Percentiles rank a stretch among this genome's conserved stretches.
Evolutionary conservation across 23 red algal species (phyloP).

Genomic region (Chondrus crispus): DNA sequence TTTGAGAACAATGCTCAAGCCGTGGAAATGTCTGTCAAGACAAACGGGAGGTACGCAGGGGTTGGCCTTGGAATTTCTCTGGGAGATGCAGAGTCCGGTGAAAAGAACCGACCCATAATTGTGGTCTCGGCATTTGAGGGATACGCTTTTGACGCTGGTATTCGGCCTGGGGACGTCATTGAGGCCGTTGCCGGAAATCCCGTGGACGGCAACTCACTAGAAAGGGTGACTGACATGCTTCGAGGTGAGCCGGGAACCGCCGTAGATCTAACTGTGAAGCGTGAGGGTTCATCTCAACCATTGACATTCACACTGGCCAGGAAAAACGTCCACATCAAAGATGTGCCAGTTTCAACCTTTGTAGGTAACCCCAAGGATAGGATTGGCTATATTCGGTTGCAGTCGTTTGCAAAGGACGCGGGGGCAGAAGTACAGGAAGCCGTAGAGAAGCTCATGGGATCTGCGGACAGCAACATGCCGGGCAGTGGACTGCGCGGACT

Average conservation of each 20-base stretch:
- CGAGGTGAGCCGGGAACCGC: constrained; percentile 84
- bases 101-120: constrained; percentile 41
- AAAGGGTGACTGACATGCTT: constrained; percentile 79
- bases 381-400: constrained; percentile 83
- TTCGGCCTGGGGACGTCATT: constrained; percentile 88
- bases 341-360: constrained; percentile 82
- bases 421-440: constrained; percentile 63
- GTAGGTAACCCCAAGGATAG: constrained; percentile 52
- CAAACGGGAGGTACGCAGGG: constrained; percentile 86
- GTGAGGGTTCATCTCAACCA: constrained; percentile 33
- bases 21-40: constrained; percentile 87
- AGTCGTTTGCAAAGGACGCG: constrained; percentile 91
- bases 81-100: not conserved
- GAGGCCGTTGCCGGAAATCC: constrained; percentile 59
- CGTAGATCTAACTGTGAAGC: constrained; percentile 58
- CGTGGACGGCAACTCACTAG: constrained; percentile 55
- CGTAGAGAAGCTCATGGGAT: not conserved
- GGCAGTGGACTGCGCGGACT: constrained; percentile 47
- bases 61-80: constrained; percentile 85
- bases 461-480: not conserved
- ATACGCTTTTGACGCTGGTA: constrained; percentile 94
- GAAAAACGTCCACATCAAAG: constrained; percentile 69
- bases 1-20: constrained; percentile 88
- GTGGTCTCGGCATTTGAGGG: constrained; percentile 95
- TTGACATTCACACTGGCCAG: constrained; percentile 62